These are phyloP conservation scores for Lyophyllum decastes DNA, from an alignment of 768 basidiomycete species.

Conservation along the genomic window DNA sequence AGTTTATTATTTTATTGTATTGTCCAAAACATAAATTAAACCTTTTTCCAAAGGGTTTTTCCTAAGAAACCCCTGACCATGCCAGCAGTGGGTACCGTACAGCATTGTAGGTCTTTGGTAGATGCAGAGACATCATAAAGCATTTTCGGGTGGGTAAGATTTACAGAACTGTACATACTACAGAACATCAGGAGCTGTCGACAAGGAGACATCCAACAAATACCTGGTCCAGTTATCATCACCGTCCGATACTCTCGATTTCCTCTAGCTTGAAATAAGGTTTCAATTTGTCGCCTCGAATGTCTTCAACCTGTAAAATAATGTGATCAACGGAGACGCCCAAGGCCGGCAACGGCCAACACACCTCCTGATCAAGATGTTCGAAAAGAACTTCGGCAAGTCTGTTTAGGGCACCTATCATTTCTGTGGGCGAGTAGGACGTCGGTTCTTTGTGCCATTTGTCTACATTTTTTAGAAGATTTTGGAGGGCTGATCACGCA, in stretches of 20 bases:
- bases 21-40: too few species aligned
- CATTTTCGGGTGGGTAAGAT: too few species aligned
- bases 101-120: too few species aligned
- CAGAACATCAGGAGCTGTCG: too few species aligned
- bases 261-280: slow-evolving; percentile 55
- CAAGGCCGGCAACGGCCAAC: not conserved
- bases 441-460: slow-evolving; percentile 45
- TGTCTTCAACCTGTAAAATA: slow-evolving; percentile 43
- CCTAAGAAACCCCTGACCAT: too few species aligned
- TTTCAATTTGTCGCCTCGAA: slow-evolving; percentile 50
- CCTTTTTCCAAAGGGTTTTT: too few species aligned
- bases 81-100: too few species aligned
- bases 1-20: too few species aligned
- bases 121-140: too few species aligned
- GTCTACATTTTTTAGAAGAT: slow-evolving; percentile 36
- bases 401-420: slow-evolving; percentile 50
- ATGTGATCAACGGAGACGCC: not conserved
- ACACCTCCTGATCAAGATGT: slow-evolving; percentile 57
- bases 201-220: not conserved
- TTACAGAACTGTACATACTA: too few species aligned
- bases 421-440: slow-evolving; percentile 49
- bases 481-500: slow-evolving; percentile 40
- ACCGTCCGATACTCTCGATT: slow-evolving; percentile 26
- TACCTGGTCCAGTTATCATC: not conserved
- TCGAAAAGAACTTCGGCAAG: slow-evolving; percentile 49